Evolutionary conservation across 1,284 basidiomycete genomes (phyloP), one percentile per base, ranked within the genome.

Genomic region (Apiotrichum brassicae): DNA sequence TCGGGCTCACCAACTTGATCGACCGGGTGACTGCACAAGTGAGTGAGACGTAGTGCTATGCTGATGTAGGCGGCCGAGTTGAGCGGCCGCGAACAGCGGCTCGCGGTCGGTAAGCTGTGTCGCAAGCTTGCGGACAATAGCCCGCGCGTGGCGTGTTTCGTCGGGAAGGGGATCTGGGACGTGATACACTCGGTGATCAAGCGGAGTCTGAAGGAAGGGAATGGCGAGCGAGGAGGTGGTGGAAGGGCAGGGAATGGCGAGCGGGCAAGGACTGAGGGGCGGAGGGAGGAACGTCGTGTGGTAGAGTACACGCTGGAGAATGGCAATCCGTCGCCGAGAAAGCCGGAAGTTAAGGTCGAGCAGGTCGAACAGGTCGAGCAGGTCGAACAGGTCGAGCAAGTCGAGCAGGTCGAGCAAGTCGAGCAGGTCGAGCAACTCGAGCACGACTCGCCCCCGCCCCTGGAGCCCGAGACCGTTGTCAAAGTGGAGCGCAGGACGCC

Each of bases 131-230:
- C 69, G 0, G 65, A 57, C n/a, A 75, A 76, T 53, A 76, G 76
- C 3, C 86, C 86, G 0, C 73, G 74, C 3, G 72, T 84, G 4
- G 77, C 86, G 0, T 84, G 83, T 57, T 85, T 87, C 60, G 81
- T 87, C 5, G 86, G 86, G 0, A 78, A 85, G 50, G 78, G 77
- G 30, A 86, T 87, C 26, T 83, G 83, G 70, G 76, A 80, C 30
- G 72, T 74, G 6, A 77, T 82, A 48, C 77, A 78, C 47, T 62
- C 62, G 8, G 70, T 73, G 3, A 63, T 71, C 9, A 41, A 22
- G 36, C 45, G 20, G 7, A n/a, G 16, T 33, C 19, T 34, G n/a
- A 39, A 46, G 35, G 46, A 35, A 11, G 23, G 18, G 19, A 37
- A n/a, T n/a, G n/a, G n/a, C n/a, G n/a, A n/a, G n/a, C n/a, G n/a